Evolutionary conservation across 2,329 filamentous ascomycete genomes (phyloP), one percentile per base, ranked within the genome.

Genomic region (Fusarium sp.): DNA sequence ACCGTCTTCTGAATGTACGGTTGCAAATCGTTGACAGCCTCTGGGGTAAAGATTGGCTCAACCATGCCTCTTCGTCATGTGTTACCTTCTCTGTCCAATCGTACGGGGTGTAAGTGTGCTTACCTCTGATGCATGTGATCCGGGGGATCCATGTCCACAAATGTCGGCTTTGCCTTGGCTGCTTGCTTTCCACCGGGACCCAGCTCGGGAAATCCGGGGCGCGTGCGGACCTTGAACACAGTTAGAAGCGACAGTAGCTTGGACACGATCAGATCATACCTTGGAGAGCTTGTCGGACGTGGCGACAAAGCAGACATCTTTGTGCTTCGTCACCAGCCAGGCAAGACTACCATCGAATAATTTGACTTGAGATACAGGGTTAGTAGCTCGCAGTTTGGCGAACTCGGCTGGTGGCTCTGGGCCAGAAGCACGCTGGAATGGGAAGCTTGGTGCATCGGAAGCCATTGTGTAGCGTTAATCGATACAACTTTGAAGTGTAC

Each of bases 61-160:
- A 84, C 80, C 82, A 85, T 85, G 51, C 78, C 71, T 56, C 82
- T 82, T 10, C 6, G 10, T 40, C 20, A 35, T 7, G 6, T 41
- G 35, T 17, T 22, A 28, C 1, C 15, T 13, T 37, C 3, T 7
- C 3, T 9, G 15, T 28, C 13, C 4, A 15, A 11, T 1, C 5
- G 10, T 30, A 5, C 3, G 14, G 15, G n/a, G 4, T 33, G 2
- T 7, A 15, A 17, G 32, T 13, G 20, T 46, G 43, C 52, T 54
- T 70, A 78, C 79, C 81, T 78, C 59, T 85, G 81, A 15, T 76
- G 71, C 78, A 81, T 83, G 57, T 85, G 83, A 4, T 79, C 77
- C 0, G 83, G 83, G 6, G 81, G 71, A 60, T 85, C 82, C 81
- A 85, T 84, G 66, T 85, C 82, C 7, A 85, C 83, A 67, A 85